Conservation (phyloP, 495 filamentous ascomycete genomes). For the Tuber brumale region DNA sequence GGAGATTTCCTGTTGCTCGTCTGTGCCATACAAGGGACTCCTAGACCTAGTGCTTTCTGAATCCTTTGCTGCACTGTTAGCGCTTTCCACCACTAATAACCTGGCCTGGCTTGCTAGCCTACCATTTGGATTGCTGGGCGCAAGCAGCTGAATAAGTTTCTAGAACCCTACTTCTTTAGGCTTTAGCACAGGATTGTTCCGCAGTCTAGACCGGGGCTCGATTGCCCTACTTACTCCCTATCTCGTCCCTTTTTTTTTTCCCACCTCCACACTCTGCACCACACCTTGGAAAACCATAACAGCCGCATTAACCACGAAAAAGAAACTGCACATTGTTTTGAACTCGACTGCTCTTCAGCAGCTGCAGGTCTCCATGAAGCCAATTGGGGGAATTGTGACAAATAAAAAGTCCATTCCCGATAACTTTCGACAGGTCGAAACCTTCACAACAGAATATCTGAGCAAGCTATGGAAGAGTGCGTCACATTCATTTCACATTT, state of each 20-base stretch:
- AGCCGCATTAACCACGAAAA: neutral
- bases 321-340: neutral
- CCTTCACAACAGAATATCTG: slow-evolving; percentile 39
- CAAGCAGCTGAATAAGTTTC: slow-evolving; percentile 13
- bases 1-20: slow-evolving; percentile 13
- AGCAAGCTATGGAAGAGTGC: slow-evolving; percentile 42
- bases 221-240: slow-evolving; percentile 33
- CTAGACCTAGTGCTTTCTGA: neutral
- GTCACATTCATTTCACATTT: slow-evolving; percentile 20
- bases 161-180: slow-evolving; percentile 35
- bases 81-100: neutral
- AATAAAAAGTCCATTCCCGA: slow-evolving; percentile 40
- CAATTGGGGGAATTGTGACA: slow-evolving; percentile 41
- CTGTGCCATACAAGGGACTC: slow-evolving; percentile 19
- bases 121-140: slow-evolving; percentile 8
- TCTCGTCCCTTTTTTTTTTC: slow-evolving; percentile 28
- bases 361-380: slow-evolving; percentile 39
- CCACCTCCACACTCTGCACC: neutral
- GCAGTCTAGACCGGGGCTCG: slow-evolving; percentile 23
- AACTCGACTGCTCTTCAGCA: slow-evolving; percentile 10
- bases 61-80: neutral
- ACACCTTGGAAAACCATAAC: neutral
- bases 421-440: slow-evolving; percentile 39
- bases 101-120: neutral
- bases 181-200: slow-evolving; percentile 20